Evolutionary conservation across 768 basidiomycete species (phyloP).

Genomic region (Tulasnella sp.): DNA sequence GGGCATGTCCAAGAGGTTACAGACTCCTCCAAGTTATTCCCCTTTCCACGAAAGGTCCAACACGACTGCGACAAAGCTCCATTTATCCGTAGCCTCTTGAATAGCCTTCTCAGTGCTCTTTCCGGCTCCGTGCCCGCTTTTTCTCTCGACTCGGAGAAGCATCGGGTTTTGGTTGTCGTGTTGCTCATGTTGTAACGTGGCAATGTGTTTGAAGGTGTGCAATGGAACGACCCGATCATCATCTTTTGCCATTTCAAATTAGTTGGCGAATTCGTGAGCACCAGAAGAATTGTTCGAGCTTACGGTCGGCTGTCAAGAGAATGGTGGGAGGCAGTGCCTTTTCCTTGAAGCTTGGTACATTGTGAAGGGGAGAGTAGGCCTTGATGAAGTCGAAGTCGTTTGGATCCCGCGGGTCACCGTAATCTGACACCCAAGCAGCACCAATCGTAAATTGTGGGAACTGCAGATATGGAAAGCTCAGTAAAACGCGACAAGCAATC

Average conservation of each 20-base stretch:
- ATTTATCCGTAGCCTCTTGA: slow-evolving; percentile 67
- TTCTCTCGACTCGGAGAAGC: slow-evolving; percentile 68
- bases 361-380: slow-evolving; percentile 74
- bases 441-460: slow-evolving; percentile 34
- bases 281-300: slow-evolving; percentile 28
- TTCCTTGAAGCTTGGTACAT: slow-evolving; percentile 46
- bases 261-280: neutral
- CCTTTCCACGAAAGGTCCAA: slow-evolving; percentile 40
- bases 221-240: slow-evolving; percentile 83
- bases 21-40: neutral
- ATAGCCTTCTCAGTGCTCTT: slow-evolving; percentile 70
- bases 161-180: slow-evolving; percentile 65
- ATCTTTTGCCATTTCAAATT: slow-evolving; percentile 38
- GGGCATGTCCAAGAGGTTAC: neutral
- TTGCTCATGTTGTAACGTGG: slow-evolving; percentile 60
- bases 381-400: slow-evolving; percentile 79
- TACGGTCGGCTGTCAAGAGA: slow-evolving; percentile 77
- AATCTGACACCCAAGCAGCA: slow-evolving; percentile 71
- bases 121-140: slow-evolving; percentile 73
- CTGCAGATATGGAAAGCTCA: neutral
- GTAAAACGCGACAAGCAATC: neutral
- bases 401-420: slow-evolving; percentile 64
- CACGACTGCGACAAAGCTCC: slow-evolving; percentile 64
- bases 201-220: slow-evolving; percentile 78
- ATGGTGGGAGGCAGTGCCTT: slow-evolving; percentile 59